Conservation (phyloP, 2,329 filamentous ascomycete genomes). For the Phyllosticta paracitricarpa region DNA sequence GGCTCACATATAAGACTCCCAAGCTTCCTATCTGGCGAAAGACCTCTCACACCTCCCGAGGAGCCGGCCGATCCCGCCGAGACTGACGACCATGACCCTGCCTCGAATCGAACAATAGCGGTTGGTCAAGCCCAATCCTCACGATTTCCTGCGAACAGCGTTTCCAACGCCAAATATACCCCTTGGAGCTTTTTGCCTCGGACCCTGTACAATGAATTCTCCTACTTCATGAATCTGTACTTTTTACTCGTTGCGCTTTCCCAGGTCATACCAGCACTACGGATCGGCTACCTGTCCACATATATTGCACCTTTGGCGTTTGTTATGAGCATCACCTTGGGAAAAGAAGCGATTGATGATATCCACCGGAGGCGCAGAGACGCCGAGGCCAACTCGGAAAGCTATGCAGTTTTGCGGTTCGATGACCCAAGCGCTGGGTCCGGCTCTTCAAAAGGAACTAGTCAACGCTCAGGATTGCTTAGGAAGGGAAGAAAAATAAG, state of each 20-base stretch:
- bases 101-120: constrained; percentile 61
- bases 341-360: constrained; percentile 93
- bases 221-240: constrained; percentile 99
- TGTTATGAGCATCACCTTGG: constrained; percentile 82
- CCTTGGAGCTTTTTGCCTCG: constrained; percentile 86
- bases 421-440: constrained; percentile 40
- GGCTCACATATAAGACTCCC: constrained; percentile 52
- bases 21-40: constrained; percentile 46
- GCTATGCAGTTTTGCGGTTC: constrained; percentile 69
- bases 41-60: constrained; percentile 19
- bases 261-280: constrained; percentile 77
- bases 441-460: constrained; percentile 12
- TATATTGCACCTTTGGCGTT: constrained; percentile 90
- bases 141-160: constrained; percentile 77
- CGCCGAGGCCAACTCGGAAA: constrained; percentile 87
- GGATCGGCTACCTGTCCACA: constrained; percentile 89
- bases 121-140: constrained; percentile 65
- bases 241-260: constrained; percentile 92
- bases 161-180: constrained; percentile 98
- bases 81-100: constrained; percentile 44
- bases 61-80: constrained; percentile 28
- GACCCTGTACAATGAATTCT: constrained; percentile 97
- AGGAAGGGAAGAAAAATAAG: constrained; percentile 22
- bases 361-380: constrained; percentile 77
- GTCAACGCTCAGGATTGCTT: constrained; percentile 19